Conservation (phyloP, 2,329 filamentous ascomycete species). For the Periconia sp. region DNA sequence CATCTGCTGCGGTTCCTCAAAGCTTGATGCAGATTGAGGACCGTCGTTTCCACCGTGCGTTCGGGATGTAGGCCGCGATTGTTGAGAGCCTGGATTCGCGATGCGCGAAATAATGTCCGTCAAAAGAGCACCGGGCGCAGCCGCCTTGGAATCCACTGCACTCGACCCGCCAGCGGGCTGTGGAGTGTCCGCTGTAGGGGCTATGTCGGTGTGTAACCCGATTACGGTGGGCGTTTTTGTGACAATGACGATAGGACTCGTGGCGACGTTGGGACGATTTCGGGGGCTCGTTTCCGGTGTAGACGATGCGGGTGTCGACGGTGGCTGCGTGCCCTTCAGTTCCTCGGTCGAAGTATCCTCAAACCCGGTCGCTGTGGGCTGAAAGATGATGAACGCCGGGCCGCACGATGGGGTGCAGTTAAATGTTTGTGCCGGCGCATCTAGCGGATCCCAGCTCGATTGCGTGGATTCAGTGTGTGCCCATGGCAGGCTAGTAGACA, state of each 20-base stretch:
- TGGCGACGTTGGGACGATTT: conserved; percentile 7
- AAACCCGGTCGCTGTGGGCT: conserved; percentile 6
- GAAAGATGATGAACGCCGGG: not conserved
- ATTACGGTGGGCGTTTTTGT: conserved; percentile 24
- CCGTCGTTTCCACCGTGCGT: not conserved
- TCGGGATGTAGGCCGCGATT: no score
- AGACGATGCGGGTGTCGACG: not conserved
- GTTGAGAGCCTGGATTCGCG: no score
- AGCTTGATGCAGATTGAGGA: no score
- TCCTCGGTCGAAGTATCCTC: no score
- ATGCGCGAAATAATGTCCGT: conserved; percentile 4
- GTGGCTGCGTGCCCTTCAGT: no score
- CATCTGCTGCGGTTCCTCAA: not conserved
- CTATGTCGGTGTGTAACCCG: conserved; percentile 18
- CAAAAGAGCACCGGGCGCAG: not conserved
- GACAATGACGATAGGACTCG: conserved; percentile 12
- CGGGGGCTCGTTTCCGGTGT: not conserved
- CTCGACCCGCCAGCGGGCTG: not conserved
- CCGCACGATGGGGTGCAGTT: not conserved
- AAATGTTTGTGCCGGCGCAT: not conserved
- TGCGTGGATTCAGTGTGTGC: no score
- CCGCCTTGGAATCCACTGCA: no score
- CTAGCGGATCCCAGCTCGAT: no score
- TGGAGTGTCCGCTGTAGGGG: not conserved
- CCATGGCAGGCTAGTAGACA: no score